Percentiles rank a stretch among this genome's conserved stretches.
Conservation (phyloP, 2,329 filamentous ascomycete species). For the Periconia macrospinosa region DNA sequence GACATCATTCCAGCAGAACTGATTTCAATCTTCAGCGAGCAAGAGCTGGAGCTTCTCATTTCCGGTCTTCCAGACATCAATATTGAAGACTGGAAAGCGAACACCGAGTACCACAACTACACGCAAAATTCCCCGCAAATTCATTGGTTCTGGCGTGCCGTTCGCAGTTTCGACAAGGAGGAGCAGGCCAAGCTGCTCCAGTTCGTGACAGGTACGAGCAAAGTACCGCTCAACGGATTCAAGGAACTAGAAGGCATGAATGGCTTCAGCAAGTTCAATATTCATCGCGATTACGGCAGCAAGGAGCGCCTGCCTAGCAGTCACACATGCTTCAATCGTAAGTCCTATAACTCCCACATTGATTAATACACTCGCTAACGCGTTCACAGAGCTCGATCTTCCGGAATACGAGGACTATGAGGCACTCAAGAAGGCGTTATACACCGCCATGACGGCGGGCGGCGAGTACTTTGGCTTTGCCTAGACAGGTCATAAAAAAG, state of each 20-base stretch:
- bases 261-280: slow-evolving; percentile 96
- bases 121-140: slow-evolving; percentile 92
- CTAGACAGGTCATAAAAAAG: slow-evolving; percentile 49
- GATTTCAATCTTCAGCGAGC: slow-evolving; percentile 97
- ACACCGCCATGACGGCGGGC: slow-evolving; percentile 96
- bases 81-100: slow-evolving; percentile 98
- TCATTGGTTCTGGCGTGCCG: slow-evolving; percentile 99
- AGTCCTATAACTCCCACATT: slow-evolving; percentile 50
- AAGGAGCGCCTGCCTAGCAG: slow-evolving; percentile 94
- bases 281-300: slow-evolving; percentile 95
- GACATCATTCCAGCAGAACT: slow-evolving; percentile 95
- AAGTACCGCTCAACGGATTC: slow-evolving; percentile 97
- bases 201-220: slow-evolving; percentile 97
- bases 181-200: slow-evolving; percentile 96
- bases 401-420: slow-evolving; percentile 99
- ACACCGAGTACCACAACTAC: slow-evolving; percentile 99
- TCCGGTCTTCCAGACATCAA: slow-evolving; percentile 97
- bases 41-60: slow-evolving; percentile 94
- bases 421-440: slow-evolving; percentile 78
- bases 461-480: slow-evolving; percentile 98
- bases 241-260: slow-evolving; percentile 99
- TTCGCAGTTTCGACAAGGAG: slow-evolving; percentile 97
- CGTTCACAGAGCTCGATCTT: slow-evolving; percentile 83
- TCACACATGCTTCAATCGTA: slow-evolving; percentile 99
- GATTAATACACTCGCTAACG: slow-evolving; percentile 14